Evolutionary conservation across 2,329 filamentous ascomycete genomes (phyloP).

Genomic region (Ophiocordyceps camponoti-leonardi): DNA sequence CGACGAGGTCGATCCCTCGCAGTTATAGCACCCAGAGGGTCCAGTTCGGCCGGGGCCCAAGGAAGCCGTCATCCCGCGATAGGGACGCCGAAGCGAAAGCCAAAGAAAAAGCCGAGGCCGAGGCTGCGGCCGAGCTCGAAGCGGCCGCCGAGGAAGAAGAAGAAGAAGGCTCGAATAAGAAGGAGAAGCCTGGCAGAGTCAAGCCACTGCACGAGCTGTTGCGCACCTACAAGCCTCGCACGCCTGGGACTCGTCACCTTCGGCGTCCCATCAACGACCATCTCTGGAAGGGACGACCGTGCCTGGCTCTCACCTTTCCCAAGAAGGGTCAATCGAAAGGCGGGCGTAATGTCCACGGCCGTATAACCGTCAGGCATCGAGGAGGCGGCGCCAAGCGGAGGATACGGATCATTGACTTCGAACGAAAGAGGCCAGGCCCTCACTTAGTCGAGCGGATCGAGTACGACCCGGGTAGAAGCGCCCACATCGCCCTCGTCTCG

Average conservation of each 20-base stretch:
- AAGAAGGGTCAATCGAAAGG: slow-evolving; percentile 90
- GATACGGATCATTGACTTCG: slow-evolving; percentile 83
- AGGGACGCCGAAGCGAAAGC: background rate
- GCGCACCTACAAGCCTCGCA: slow-evolving; percentile 83
- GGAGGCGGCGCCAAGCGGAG: slow-evolving; percentile 85
- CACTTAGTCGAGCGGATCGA: slow-evolving; percentile 89
- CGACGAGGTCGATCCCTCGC: background rate
- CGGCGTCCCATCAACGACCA: slow-evolving; percentile 90
- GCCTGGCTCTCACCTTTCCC: slow-evolving; percentile 66
- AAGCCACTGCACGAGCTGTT: slow-evolving; percentile 24
- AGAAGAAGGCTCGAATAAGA: background rate
- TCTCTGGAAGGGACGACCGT: slow-evolving; percentile 83
- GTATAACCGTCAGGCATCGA: slow-evolving; percentile 76
- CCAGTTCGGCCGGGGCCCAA: background rate
- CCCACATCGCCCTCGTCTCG: slow-evolving; percentile 79
- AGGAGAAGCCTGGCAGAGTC: slow-evolving; percentile 7
- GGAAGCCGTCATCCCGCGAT: background rate
- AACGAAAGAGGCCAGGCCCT: slow-evolving; percentile 58
- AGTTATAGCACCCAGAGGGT: background rate
- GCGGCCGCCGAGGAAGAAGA: background rate
- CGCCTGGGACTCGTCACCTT: slow-evolving; percentile 82
- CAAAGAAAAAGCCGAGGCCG: background rate
- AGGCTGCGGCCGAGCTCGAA: background rate
- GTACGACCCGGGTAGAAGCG: slow-evolving; percentile 83
- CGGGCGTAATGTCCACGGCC: slow-evolving; percentile 75